Conservation (phyloP, 805 yeast genomes). For the Maudiozyma saulgeensis region DNA sequence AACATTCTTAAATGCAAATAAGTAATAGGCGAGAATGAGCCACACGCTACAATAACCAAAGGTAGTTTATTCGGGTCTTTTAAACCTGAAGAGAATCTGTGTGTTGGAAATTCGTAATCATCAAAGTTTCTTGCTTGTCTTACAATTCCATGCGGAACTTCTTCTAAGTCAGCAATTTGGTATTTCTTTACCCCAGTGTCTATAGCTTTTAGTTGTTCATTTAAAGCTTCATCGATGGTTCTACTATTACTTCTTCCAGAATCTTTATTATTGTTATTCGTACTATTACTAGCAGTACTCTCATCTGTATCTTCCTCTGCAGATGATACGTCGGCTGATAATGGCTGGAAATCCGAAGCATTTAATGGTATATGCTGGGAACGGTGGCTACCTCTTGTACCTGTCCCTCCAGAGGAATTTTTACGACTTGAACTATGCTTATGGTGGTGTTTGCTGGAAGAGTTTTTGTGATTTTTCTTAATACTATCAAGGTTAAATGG, state of each 20-base stretch:
- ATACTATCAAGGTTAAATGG: conserved; percentile 31
- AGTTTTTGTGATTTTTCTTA: conserved; percentile 1
- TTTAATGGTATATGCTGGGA: conserved; percentile 38
- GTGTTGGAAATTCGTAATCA: conserved; percentile 77
- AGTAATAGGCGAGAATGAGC: conserved; percentile 92
- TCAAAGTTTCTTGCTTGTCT: conserved; percentile 71
- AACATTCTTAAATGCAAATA: conserved; percentile 94
- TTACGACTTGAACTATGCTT: not conserved
- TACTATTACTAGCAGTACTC: not conserved
- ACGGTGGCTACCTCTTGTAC: not conserved
- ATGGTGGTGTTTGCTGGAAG: not conserved
- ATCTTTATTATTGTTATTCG: not conserved
- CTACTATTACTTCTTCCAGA: not conserved
- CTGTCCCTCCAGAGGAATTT: not conserved
- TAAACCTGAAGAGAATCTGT: conserved; percentile 63
- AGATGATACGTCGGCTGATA: conserved; percentile 37
- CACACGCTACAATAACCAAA: conserved; percentile 92
- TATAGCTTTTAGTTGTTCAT: conserved; percentile 7
- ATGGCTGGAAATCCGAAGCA: conserved; percentile 50
- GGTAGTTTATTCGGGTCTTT: conserved; percentile 75
- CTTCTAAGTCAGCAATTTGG: conserved; percentile 90
- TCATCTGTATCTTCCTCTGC: conserved; percentile 1
- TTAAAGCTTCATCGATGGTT: conserved; percentile 3
- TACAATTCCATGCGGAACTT: conserved; percentile 88
- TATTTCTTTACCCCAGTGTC: conserved; percentile 30